These are phyloP conservation scores for Hippophae gyantsensis DNA, from an alignment of 306 rosid genomes.

Conservation along the genomic window DNA sequence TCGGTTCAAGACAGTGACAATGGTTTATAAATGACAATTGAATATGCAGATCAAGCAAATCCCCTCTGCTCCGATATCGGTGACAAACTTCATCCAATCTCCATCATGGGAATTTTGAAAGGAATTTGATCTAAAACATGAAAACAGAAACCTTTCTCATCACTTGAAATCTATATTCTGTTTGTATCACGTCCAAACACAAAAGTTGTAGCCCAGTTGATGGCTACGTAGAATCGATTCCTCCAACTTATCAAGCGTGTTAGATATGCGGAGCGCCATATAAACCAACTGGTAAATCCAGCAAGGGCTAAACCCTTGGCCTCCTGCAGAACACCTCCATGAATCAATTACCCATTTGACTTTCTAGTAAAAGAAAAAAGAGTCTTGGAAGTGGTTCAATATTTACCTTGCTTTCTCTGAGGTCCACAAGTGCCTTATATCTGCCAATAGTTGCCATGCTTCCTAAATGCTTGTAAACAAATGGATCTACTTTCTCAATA, in stretches of 20 bases:
- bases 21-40: too few species aligned
- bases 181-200: constrained; percentile 92
- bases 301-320: constrained; percentile 72
- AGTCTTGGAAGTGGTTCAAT: constrained; percentile 13
- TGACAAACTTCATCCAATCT: not conserved
- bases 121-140: not conserved
- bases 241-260: constrained; percentile 95
- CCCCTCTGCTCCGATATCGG: too few species aligned
- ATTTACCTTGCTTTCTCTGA: constrained; percentile 79
- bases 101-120: not conserved
- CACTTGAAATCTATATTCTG: constrained; percentile 47
- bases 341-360: constrained; percentile 11
- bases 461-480: constrained; percentile 87
- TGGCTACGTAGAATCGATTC: constrained; percentile 83
- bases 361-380: constrained; percentile 1
- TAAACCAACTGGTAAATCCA: constrained; percentile 78
- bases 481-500: constrained; percentile 45
- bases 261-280: constrained; percentile 84
- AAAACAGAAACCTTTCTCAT: constrained; percentile 16
- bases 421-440: constrained; percentile 95
- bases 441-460: constrained; percentile 96
- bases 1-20: too few species aligned
- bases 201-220: constrained; percentile 85
- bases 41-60: too few species aligned
- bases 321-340: constrained; percentile 34